Conservation (phyloP, 257 asterid genomes). For the Parsonsia alboflavescens region DNA sequence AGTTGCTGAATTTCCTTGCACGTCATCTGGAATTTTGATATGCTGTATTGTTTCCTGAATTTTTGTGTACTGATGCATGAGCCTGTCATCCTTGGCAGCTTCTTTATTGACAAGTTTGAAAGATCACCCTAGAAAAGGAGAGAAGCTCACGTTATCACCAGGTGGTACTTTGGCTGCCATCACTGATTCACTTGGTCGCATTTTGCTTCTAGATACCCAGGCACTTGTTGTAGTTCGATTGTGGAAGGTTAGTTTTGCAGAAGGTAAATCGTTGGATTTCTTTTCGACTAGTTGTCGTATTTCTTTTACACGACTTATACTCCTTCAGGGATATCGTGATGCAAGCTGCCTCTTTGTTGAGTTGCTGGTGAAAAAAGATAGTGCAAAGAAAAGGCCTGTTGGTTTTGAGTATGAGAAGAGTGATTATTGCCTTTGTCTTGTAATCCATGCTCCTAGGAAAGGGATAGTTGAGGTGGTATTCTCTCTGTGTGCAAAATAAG, state of each 20-base stretch:
- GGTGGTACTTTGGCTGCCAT: constrained; percentile 95
- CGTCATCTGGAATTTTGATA: not conserved
- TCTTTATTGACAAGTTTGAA: constrained; percentile 83
- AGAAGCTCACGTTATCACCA: constrained; percentile 89
- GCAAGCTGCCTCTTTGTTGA: constrained; percentile 93
- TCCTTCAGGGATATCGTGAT: constrained; percentile 91
- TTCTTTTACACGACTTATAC: constrained; percentile 1
- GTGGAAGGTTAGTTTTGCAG: constrained; percentile 69
- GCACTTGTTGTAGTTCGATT: constrained; percentile 91
- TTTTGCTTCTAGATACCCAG: constrained; percentile 89
- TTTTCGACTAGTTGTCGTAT: not conserved
- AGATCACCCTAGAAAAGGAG: constrained; percentile 96
- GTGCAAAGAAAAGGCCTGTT: constrained; percentile 31
- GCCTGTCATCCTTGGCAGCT: constrained; percentile 48
- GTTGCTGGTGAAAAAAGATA: constrained; percentile 69
- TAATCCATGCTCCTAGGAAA: constrained; percentile 95
- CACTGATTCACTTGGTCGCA: constrained; percentile 97
- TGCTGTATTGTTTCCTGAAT: constrained; percentile 11
- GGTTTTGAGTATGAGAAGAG: constrained; percentile 47
- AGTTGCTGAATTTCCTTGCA: not conserved
- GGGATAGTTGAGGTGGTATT: constrained; percentile 98
- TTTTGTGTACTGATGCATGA: constrained; percentile 15
- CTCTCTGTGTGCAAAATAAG: constrained; percentile 6
- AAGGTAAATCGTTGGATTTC: not conserved
- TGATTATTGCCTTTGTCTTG: constrained; percentile 86